Conservation (phyloP, 345 rosid genomes). For the Turritis glabra region DNA sequence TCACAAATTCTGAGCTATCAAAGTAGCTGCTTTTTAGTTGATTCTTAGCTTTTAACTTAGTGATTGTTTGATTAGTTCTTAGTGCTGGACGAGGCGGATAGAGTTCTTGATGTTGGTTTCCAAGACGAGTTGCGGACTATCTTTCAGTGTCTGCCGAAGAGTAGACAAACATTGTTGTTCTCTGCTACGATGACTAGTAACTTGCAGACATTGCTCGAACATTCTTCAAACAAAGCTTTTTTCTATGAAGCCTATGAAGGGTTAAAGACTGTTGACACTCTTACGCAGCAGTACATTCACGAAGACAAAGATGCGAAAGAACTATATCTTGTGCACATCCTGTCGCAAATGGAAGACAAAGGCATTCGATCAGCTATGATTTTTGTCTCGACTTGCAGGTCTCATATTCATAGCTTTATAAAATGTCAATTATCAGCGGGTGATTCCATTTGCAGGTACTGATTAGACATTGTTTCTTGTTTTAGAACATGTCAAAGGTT, state of each 20-base stretch:
- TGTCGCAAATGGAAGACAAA: constrained; percentile 84
- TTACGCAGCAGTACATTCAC: constrained; percentile 75
- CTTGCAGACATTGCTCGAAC: constrained; percentile 64
- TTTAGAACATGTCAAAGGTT: constrained; percentile 75
- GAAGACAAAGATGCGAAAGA: constrained; percentile 82
- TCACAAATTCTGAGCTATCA: neutral
- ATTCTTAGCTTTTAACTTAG: neutral
- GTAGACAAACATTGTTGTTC: constrained; percentile 78
- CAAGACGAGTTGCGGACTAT: constrained; percentile 75
- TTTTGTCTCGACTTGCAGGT: constrained; percentile 98
- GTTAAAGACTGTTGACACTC: constrained; percentile 83
- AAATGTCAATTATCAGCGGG: neutral
- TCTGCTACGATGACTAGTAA: constrained; percentile 95
- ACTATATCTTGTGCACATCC: constrained; percentile 69
- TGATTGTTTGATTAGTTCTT: constrained; percentile 58
- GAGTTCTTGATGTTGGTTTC: constrained; percentile 95
- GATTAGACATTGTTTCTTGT: constrained; percentile 12
- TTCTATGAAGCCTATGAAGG: constrained; percentile 97
- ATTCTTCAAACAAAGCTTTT: constrained; percentile 84
- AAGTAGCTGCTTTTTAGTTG: neutral
- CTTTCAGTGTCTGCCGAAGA: constrained; percentile 74
- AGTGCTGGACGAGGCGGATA: constrained; percentile 95
- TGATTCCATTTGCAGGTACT: constrained; percentile 10
- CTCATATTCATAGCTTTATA: constrained; percentile 18
- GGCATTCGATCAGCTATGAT: constrained; percentile 86